Evolutionary conservation across 2,329 filamentous ascomycete genomes (phyloP), one percentile per base, ranked within the genome.

Genomic region (Paramyrothecium sp.): DNA sequence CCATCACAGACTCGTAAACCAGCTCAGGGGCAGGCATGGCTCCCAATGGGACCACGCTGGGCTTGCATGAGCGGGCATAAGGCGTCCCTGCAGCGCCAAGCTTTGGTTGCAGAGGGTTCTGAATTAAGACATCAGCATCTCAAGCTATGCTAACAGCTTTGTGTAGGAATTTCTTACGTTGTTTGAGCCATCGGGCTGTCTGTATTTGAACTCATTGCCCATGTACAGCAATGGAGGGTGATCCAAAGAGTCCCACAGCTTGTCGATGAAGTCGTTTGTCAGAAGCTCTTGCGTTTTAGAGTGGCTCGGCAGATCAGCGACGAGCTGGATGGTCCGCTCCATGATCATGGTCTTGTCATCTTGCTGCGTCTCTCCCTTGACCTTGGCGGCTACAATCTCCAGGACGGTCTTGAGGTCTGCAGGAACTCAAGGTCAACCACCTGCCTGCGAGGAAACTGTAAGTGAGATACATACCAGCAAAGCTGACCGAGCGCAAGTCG

Each of bases 261-360:
- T 79, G 54, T 84, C 81, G 53, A 93, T 79, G 65, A 93, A 89
- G 50, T 74, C 71, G 64, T 89, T 86, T 10, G 89, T 91, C 51
- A 92, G 75, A 54, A 86, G 75, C 47, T 81, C 76, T 11, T 89
- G 80, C 23, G 82, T 79, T 63, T 82, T 83, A 2, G 89, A 91
- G 55, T 81, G 77, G 53, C 81, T 73, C 1, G 87, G 88, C 34
- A 92, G 76, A 33, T 81, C 82, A 13, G 87, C 81, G 5, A 91
- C 88, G 17, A 92, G 78, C 75, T 88, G 83, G 59, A 92, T 91
- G 5, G 89, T 80, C 8, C 84, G 79, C 71, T 92, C 89, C 85
- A 92, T 90, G 49, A 91, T 77, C 79, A 91, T 89, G 2, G 87
- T 89, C 74, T 89, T 90, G 75, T 94, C 91, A 65, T 94, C 87